Evolutionary conservation across 495 filamentous ascomycete species (phyloP).

Genomic region (Penicillium cinerascens): DNA sequence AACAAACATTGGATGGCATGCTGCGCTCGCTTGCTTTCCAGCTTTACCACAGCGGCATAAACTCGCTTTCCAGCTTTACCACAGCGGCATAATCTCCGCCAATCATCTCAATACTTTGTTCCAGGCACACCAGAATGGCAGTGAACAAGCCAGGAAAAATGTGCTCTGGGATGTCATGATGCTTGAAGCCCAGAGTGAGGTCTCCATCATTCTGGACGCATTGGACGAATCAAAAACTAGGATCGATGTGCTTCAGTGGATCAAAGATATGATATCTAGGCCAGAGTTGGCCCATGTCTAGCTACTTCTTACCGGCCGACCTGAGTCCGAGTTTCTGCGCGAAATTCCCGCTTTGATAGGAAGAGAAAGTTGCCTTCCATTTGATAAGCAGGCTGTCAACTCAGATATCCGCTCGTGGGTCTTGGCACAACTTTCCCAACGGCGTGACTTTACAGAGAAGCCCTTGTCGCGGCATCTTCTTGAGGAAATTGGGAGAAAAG

Average conservation of each 20-base stretch:
- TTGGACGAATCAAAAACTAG: constrained; percentile 58
- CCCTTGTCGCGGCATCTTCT: constrained; percentile 14
- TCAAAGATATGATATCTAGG: constrained; percentile 16
- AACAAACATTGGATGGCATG: constrained; percentile 24
- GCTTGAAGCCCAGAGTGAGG: constrained; percentile 54
- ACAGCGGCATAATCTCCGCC: too few species aligned
- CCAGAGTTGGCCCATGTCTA: constrained; percentile 15
- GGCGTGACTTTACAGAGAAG: constrained; percentile 22
- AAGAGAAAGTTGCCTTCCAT: constrained; percentile 7
- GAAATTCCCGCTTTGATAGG: constrained; percentile 13
- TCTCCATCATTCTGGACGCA: constrained; percentile 78
- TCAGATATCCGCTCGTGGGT: constrained; percentile 29
- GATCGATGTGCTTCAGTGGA: constrained; percentile 16
- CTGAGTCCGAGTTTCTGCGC: constrained; percentile 21
- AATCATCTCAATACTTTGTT: constrained; percentile 15
- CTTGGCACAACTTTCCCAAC: constrained; percentile 16
- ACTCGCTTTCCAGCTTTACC: too few species aligned
- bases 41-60: constrained; percentile 13
- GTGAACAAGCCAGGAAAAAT: constrained; percentile 13
- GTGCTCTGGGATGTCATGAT: constrained; percentile 10
- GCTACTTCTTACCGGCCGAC: constrained; percentile 28
- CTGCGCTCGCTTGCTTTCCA: constrained; percentile 27
- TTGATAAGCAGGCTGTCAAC: constrained; percentile 19
- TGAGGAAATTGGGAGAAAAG: constrained; percentile 11
- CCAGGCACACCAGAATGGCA: constrained; percentile 16